Base-by-base conservation (phyloP, 1,284 basidiomycete species). In the Microbotryomycetes sp. region DNA sequence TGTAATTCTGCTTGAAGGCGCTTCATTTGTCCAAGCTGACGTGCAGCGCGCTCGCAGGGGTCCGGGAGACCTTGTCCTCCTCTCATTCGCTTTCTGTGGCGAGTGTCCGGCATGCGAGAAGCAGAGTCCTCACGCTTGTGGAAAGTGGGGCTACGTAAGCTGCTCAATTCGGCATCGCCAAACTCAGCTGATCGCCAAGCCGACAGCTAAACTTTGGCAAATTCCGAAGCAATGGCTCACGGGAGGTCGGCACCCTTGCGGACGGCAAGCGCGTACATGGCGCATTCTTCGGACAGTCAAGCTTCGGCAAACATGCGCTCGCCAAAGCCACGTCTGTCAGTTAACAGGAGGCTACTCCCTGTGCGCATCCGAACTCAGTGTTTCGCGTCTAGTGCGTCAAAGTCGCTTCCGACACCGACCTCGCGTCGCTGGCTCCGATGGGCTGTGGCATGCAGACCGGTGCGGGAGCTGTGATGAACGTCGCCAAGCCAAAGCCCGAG, bases 371-470 rank as follows among this genome's bases (percentile, higher is more conserved):
- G 35, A 41, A 18, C 35, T 18, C 11, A 41, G 9, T 41, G 35
- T 11, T 41, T 11, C 35, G 9, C 11, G 18, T 18, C 11, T 18
- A 41, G 35, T 41, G 35, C 24, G 61, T 68, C 49, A 63, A 65
- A 28, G 67, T 69, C 2, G 35, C 67, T 0, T 9, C 35, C 2
- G 60, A 55, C 2, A 63, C 63, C n/a, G 62, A 70, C 48, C 58
- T 71, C 0, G 60, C 56, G 1, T 31, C 56, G 15, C 54, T 71
- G 15, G 50, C 64, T 0, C 66, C 69, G 18, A 50, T 71, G 16
- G 62, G 61, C 4, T 63, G 62, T 35, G 60, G 61, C 4, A 46
- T 61, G 3, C 52, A 54, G 13, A 30, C 3, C 48, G 63, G 61
- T 9, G 59, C 56, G 9, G 66, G 57, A 1, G 62, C 53, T 4